Conservation (phyloP, 768 basidiomycete genomes). For the Glaciozyma antarctica region DNA sequence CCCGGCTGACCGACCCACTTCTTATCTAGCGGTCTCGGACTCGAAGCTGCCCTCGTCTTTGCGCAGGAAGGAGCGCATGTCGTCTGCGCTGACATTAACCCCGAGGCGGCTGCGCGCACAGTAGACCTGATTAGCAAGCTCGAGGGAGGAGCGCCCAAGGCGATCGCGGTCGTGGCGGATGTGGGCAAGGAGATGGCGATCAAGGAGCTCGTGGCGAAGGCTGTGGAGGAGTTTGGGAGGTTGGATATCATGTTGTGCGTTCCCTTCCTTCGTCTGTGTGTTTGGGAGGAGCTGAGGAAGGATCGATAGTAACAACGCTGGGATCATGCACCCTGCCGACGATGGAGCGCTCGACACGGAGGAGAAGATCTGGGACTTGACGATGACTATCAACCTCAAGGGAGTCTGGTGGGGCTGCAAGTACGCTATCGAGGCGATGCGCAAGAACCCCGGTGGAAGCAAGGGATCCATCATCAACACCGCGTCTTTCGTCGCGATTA, state of each 20-base stretch:
- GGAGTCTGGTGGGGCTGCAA: conserved; percentile 82
- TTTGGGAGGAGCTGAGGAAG: neutral
- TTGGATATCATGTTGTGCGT: conserved; percentile 80
- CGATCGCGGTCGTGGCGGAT: conserved; percentile 65
- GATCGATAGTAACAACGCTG: conserved; percentile 41
- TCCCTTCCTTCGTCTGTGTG: neutral
- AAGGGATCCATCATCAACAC: conserved; percentile 88
- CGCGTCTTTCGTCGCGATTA: conserved; percentile 87
- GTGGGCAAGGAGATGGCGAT: conserved; percentile 82
- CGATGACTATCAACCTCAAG: conserved; percentile 62
- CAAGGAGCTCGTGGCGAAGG: conserved; percentile 66
- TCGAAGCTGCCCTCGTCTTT: conserved; percentile 90
- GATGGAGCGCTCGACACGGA: conserved; percentile 94
- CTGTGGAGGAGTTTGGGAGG: conserved; percentile 79
- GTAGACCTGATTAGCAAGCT: conserved; percentile 55
- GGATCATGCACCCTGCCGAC: conserved; percentile 96
- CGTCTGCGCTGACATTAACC: conserved; percentile 77
- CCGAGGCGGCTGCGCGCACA: conserved; percentile 59
- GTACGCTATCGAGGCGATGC: conserved; percentile 94
- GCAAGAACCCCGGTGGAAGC: conserved; percentile 73
- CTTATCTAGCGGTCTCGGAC: conserved; percentile 72
- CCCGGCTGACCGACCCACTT: conserved; percentile 16
- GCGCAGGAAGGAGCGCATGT: conserved; percentile 58
- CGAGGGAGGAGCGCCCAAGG: conserved; percentile 45
- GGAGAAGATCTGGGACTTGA: conserved; percentile 75